Percentiles rank a stretch among this genome's conserved stretches.
Evolutionary conservation across 2,329 filamentous ascomycete species (phyloP).

Genomic region (Ramularia endophylla): DNA sequence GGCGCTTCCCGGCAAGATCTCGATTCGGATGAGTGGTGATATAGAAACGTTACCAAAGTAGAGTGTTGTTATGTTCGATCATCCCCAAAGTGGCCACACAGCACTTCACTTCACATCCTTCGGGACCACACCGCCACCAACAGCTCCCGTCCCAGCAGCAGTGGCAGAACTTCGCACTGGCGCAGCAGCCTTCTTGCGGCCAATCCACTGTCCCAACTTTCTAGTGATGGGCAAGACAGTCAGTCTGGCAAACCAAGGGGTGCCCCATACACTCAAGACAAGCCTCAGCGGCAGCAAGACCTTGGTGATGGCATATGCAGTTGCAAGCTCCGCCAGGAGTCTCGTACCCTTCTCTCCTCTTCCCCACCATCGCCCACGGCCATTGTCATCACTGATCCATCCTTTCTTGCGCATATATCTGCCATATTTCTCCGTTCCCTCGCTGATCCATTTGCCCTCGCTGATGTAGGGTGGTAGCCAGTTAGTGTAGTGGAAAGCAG

Average conservation of each 20-base stretch:
- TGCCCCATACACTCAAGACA: conserved; percentile 74
- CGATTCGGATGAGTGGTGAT: too few relatives aligned
- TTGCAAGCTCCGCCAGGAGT: conserved; percentile 62
- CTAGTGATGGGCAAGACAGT: conserved; percentile 48
- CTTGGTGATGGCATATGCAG: conserved; percentile 89
- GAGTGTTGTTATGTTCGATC: too few relatives aligned
- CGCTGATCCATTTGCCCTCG: conserved; percentile 50
- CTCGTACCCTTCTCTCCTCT: conserved; percentile 44
- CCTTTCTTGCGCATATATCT: conserved; percentile 71
- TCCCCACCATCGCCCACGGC: conserved; percentile 32
- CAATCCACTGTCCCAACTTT: conserved; percentile 35
- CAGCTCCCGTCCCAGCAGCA: conserved; percentile 32
- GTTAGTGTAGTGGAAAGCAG: conserved; percentile 71
- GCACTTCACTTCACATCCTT: conserved; percentile 12
- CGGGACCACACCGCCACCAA: conserved; percentile 28
- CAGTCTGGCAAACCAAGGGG: conserved; percentile 81
- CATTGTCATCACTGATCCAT: conserved; percentile 59
- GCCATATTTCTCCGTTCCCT: conserved; percentile 68
- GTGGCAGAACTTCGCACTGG: conserved; percentile 1
- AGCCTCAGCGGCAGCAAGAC: conserved; percentile 72
- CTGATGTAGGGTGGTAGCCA: conserved; percentile 59
- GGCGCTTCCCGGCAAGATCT: too few relatives aligned
- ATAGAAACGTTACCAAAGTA: too few relatives aligned
- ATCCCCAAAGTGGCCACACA: too few relatives aligned
- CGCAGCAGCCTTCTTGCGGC: conserved; percentile 17